These are phyloP conservation scores for Aspergillus ellipticus DNA, from an alignment of 495 filamentous ascomycete genomes.

Conservation along the genomic window DNA sequence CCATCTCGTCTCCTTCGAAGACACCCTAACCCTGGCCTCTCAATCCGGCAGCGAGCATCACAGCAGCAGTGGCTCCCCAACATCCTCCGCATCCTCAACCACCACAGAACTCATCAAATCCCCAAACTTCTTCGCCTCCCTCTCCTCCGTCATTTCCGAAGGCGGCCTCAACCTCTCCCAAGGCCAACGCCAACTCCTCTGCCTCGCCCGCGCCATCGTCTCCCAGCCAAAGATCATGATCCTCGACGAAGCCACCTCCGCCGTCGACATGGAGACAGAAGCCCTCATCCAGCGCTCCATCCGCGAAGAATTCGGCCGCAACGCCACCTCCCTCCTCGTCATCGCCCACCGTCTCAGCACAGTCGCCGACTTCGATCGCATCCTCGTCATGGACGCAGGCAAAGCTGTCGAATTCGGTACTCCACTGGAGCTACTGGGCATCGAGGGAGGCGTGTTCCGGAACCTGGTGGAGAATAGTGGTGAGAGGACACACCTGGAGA, in stretches of 20 bases:
- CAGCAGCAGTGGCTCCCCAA: conserved; percentile 15
- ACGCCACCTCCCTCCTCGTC: conserved; percentile 72
- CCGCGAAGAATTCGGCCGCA: conserved; percentile 66
- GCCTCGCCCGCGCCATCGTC: conserved; percentile 83
- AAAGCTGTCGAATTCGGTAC: conserved; percentile 68
- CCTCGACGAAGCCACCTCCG: conserved; percentile 84
- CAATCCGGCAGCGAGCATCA: conserved; percentile 21
- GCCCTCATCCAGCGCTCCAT: conserved; percentile 78
- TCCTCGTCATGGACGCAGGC: conserved; percentile 78
- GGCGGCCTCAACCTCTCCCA: conserved; percentile 80
- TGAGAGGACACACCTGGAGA: conserved; percentile 58
- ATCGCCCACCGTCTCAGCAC: conserved; percentile 87
- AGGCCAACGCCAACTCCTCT: conserved; percentile 84
- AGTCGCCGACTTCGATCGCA: conserved; percentile 80
- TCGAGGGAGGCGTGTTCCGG: conserved; percentile 56
- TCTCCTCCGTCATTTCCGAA: conserved; percentile 63
- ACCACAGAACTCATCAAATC: conserved; percentile 25
- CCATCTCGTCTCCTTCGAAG: conserved; percentile 56
- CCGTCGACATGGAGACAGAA: conserved; percentile 86
- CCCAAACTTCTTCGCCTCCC: conserved; percentile 63
- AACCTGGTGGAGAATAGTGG: conserved; percentile 75
- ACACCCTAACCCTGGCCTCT: conserved; percentile 35
- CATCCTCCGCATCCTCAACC: conserved; percentile 21
- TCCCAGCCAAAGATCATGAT: conserved; percentile 78
- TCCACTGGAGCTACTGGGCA: conserved; percentile 63